Evolutionary conservation across 148 eudicot genomes (phyloP).

Genomic region (Diospyros kaki): DNA sequence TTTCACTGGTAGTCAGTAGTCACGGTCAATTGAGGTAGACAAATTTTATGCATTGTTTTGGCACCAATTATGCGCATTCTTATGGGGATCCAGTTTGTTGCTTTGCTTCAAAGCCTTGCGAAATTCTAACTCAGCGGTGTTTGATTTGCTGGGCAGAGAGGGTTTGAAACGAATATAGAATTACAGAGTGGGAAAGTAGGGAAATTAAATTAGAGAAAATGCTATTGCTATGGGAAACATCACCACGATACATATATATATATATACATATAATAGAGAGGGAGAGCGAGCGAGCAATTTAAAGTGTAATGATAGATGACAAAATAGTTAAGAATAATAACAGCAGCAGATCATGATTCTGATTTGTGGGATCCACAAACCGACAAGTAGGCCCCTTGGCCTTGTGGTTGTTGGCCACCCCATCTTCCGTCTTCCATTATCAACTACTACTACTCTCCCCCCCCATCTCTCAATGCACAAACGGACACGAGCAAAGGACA

Average conservation of each 20-base stretch:
- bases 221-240: too few relatives aligned
- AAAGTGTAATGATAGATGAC: conserved; percentile 18
- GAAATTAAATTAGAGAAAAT: too few relatives aligned
- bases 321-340: conserved; percentile 1
- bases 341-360: conserved; percentile 29
- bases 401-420: conserved; percentile 39
- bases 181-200: not conserved
- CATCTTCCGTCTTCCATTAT: conserved; percentile 1
- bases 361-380: conserved; percentile 49
- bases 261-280: not conserved
- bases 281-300: not conserved
- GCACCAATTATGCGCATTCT: too few relatives aligned
- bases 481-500: not conserved
- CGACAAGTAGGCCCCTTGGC: conserved; percentile 28
- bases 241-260: not conserved
- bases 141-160: too few relatives aligned
- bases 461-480: conserved; percentile 7
- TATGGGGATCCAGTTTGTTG: too few relatives aligned
- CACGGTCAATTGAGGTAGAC: too few relatives aligned
- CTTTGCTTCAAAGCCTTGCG: too few relatives aligned
- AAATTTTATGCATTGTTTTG: too few relatives aligned
- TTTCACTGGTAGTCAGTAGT: too few relatives aligned
- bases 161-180: too few relatives aligned
- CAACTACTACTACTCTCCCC: not conserved
- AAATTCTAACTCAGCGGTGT: too few relatives aligned